Evolutionary conservation across 495 filamentous ascomycete species (phyloP), one percentile per base, ranked within the genome.

Genomic region (Podospora australis): DNA sequence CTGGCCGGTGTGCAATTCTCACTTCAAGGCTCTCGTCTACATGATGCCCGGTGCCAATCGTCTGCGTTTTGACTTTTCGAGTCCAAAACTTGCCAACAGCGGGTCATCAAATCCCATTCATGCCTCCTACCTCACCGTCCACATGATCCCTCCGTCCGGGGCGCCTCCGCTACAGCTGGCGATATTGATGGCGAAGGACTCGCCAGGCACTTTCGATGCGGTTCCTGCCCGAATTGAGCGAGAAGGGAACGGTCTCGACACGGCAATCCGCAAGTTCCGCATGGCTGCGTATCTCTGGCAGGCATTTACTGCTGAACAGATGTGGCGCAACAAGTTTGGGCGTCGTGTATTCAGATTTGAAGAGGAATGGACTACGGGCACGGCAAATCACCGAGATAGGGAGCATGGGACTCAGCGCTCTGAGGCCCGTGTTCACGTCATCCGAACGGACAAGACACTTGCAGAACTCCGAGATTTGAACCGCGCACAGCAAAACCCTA

Each of bases 271-370:
- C 47, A 96, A 96, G 64, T 95, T 87, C 58, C 78, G 88, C 45
- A 94, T 89, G 81, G 83, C 88, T 19, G 90, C 88, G 14, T 94
- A 96, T 62, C 74, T 96, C 2, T 96, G 90, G 90, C 90, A 96
- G 63, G 88, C 89, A 6, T 96, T 92, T 59, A 96, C 90, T 1
- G 87, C 86, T 10, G 89, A 95, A 60, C 89, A 96, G 61, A 96
- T 96, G 90, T 84, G 78, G 64, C 86, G 88, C 49, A 84, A 91
- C 64, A 83, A 81, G 38, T 77, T 96, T 44, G 88, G 88, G 2
- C 78, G 90, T 21, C 78, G 90, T 19, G 86, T 81, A 38, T 95
- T 95, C 60, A 75, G 90, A 34, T 87, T 91, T 53, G 90, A 96
- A 46, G 90, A 96, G 63, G 87, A 91, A 55, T 96, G 90, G 90